A percentile compares a stretch with the other conserved stretches of the same genome.
Conservation (phyloP, 257 asterid genomes). For the Fraxinus americana region DNA sequence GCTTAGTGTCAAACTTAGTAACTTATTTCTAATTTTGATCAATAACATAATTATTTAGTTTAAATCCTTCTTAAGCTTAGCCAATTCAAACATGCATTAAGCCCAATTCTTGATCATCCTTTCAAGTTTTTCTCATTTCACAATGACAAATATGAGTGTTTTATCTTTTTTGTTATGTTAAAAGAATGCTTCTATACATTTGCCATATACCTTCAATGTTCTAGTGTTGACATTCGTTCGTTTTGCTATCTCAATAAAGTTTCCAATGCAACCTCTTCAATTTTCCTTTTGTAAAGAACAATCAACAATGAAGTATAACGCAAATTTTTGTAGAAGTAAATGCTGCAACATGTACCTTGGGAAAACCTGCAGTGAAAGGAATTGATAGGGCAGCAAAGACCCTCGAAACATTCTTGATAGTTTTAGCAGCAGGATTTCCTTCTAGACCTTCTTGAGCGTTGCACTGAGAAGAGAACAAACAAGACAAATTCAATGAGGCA, state of each 20-base stretch:
- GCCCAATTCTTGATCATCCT: background rate
- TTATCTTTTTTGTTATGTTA: background rate
- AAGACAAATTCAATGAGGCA: conserved; percentile 17
- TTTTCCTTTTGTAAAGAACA: background rate
- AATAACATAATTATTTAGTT: background rate
- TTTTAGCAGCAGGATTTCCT: conserved; percentile 69
- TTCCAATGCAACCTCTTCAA: background rate
- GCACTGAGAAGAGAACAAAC: conserved; percentile 43
- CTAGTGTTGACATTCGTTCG: background rate
- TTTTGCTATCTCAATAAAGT: background rate
- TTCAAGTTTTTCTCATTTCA: background rate
- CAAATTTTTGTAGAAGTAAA: background rate
- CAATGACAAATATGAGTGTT: background rate
- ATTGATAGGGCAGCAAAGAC: conserved; percentile 71
- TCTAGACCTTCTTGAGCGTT: conserved; percentile 93
- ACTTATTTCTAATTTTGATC: background rate
- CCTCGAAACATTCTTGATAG: conserved; percentile 73
- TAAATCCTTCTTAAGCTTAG: background rate
- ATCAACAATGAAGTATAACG: background rate
- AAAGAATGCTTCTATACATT: background rate
- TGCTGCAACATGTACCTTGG: conserved; percentile 55
- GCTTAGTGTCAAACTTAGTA: background rate
- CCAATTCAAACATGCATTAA: background rate
- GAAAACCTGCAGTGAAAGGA: conserved; percentile 76
- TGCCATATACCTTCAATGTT: background rate